Evolutionary conservation across 352 stramenopile genomes (phyloP).

Genomic region (Globisporangium sylvaticum): DNA sequence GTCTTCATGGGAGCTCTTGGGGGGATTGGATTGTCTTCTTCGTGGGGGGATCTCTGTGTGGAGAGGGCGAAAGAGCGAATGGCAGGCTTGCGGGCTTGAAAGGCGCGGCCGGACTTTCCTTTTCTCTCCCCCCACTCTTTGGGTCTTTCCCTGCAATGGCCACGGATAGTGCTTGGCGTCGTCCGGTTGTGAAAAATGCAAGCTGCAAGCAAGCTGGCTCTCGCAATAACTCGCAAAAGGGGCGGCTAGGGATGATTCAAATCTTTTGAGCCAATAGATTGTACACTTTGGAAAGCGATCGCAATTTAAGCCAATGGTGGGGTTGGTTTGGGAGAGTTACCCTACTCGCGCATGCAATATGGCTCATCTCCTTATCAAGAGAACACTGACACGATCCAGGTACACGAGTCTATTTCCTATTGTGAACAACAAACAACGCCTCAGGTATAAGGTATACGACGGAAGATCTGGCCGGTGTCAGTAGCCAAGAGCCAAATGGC

Average conservation of each 20-base stretch:
- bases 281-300: too few relatives aligned
- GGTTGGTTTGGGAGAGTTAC: too few relatives aligned
- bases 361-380: too few relatives aligned
- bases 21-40: not conserved
- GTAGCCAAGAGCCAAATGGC: not conserved
- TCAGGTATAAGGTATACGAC: not conserved
- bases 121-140: not conserved
- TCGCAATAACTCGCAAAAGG: not conserved
- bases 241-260: not conserved
- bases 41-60: not conserved
- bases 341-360: too few relatives aligned
- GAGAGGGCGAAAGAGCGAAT: slow-evolving; percentile 7
- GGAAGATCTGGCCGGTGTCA: not conserved
- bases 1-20: slow-evolving; percentile 14
- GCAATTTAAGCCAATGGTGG: too few relatives aligned
- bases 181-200: not conserved
- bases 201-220: not conserved
- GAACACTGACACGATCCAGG: not conserved
- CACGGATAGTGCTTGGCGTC: not conserved
- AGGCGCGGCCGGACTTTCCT: not conserved
- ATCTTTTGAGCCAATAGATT: not conserved
- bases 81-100: not conserved
- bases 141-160: not conserved
- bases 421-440: too few relatives aligned
- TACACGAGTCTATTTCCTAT: too few relatives aligned